Conservation (phyloP, 140 eudicot genomes). For the Stevia rebaudiana region DNA sequence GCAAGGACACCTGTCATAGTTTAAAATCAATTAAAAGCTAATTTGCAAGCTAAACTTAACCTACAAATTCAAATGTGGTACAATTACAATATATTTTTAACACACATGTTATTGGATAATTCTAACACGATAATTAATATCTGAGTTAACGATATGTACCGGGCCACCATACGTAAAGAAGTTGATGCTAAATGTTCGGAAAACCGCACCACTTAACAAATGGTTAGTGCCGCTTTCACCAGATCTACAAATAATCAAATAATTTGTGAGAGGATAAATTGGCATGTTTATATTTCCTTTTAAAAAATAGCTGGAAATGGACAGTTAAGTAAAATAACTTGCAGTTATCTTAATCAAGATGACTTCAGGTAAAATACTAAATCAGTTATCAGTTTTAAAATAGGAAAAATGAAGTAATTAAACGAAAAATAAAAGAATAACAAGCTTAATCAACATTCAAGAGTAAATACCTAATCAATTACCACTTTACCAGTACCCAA, state of each 20-base stretch:
- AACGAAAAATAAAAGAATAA: neutral
- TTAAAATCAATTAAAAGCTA: conserved; percentile 27
- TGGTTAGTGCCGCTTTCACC: conserved; percentile 85
- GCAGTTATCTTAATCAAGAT: neutral
- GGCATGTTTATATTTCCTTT: neutral
- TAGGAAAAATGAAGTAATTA: too few relatives aligned
- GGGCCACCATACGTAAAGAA: conserved; percentile 99
- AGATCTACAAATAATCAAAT: conserved; percentile 50
- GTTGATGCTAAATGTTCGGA: conserved; percentile 87
- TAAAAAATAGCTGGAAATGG: neutral
- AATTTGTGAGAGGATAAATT: neutral
- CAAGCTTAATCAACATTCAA: neutral
- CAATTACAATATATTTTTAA: neutral
- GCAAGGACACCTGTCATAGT: conserved; percentile 75
- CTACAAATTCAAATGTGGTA: conserved; percentile 10
- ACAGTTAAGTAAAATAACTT: neutral
- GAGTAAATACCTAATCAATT: too few relatives aligned
- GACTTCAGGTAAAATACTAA: neutral
- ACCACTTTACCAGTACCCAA: too few relatives aligned
- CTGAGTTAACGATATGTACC: conserved; percentile 48
- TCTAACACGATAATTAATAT: conserved; percentile 6
- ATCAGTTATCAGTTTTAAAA: too few relatives aligned
- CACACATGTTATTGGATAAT: neutral
- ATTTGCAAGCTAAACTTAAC: conserved; percentile 16
- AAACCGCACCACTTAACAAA: conserved; percentile 76